These are phyloP conservation scores for Pestalotiopsis sp. DNA, from an alignment of 2,329 filamentous ascomycete genomes.

Conservation along the genomic window DNA sequence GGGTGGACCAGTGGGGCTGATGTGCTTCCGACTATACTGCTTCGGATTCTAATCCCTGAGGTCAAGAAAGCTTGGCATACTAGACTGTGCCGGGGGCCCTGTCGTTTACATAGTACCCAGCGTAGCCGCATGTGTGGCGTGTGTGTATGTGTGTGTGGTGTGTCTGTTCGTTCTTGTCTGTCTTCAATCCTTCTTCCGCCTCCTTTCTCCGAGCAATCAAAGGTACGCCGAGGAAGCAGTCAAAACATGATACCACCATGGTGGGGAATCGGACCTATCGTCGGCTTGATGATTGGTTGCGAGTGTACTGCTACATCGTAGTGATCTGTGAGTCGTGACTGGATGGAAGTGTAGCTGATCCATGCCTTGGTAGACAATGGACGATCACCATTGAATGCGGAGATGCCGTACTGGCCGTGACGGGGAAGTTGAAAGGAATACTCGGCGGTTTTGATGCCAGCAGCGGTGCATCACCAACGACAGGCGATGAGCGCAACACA, in stretches of 20 bases:
- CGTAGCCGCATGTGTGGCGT: not conserved
- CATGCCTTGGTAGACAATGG: not conserved
- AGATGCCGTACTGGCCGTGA: not conserved
- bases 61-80: constrained; percentile 1
- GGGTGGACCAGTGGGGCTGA: constrained; percentile 1
- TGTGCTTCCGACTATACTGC: constrained; percentile 1
- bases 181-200: not conserved
- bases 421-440: not conserved
- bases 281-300: not conserved
- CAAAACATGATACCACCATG: not conserved
- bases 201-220: not conserved
- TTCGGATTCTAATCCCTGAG: not conserved
- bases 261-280: not conserved
- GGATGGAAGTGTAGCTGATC: not conserved
- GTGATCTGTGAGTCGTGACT: not conserved
- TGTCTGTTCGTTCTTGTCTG: not conserved
- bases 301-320: no score
- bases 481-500: not conserved
- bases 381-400: not conserved
- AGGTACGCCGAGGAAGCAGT: not conserved
- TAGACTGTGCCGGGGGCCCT: not conserved
- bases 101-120: not conserved
- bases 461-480: not conserved
- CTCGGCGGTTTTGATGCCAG: not conserved
- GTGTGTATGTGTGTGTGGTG: not conserved